These are phyloP conservation scores for Arthonia radiata DNA, from an alignment of 495 filamentous ascomycete genomes.

Conservation along the genomic window DNA sequence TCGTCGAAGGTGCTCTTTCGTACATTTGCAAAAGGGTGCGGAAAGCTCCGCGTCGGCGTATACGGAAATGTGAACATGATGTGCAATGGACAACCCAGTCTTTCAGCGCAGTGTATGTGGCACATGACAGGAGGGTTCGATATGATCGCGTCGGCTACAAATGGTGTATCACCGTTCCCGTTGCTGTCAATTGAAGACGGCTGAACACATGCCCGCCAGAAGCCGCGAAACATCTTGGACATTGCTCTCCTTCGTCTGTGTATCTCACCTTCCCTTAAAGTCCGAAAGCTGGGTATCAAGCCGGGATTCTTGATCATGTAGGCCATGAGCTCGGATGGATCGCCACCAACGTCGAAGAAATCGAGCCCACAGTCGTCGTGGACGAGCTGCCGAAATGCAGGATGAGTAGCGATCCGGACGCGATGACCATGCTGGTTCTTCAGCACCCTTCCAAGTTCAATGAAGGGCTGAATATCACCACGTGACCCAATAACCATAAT, in stretches of 20 bases:
- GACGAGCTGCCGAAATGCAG: constrained; percentile 41
- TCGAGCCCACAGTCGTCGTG: constrained; percentile 35
- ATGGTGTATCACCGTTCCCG: constrained; percentile 12
- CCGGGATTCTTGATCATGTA: constrained; percentile 67
- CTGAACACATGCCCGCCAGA: constrained; percentile 36
- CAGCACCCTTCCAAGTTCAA: constrained; percentile 43
- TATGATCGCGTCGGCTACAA: constrained; percentile 17
- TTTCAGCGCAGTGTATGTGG: constrained; percentile 16
- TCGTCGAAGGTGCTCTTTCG: constrained; percentile 15
- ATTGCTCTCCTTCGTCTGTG: constrained; percentile 31
- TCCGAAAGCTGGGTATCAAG: constrained; percentile 37
- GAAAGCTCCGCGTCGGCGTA: constrained; percentile 3
- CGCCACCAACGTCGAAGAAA: constrained; percentile 48
- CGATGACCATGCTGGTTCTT: constrained; percentile 43
- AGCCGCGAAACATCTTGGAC: constrained; percentile 25
- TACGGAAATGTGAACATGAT: constrained; percentile 15
- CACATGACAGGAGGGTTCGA: constrained; percentile 16
- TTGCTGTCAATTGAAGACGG: too few species aligned
- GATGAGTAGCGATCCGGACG: constrained; percentile 44
- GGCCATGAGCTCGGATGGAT: constrained; percentile 52
- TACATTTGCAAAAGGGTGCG: constrained; percentile 4
- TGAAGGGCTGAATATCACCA: constrained; percentile 56
- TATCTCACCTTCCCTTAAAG: constrained; percentile 40
- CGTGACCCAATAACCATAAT: constrained; percentile 57
- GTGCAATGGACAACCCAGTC: constrained; percentile 15